Percentiles rank a stretch among this genome's conserved stretches.
phyloP scores from a whole-genome alignment of 1,139 yeast species.

The Candida albicans region DNA sequence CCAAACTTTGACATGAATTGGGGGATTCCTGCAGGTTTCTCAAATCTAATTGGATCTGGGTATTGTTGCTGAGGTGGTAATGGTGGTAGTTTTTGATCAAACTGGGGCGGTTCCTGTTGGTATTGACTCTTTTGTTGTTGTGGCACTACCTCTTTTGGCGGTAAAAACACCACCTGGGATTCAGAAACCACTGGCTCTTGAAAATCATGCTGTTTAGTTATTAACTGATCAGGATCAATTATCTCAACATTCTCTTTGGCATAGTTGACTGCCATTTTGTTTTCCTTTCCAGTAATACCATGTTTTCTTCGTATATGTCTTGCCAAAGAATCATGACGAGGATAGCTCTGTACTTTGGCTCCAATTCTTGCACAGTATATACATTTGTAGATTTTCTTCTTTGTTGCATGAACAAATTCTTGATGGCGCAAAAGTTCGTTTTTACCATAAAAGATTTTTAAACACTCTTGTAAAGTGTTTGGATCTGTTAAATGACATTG shows the following conservation, averaged over 20 bases:
- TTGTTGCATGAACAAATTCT: conserved; percentile 50
- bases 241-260: conserved; percentile 47
- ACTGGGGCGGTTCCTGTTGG: too few species aligned
- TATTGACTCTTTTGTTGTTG: not conserved
- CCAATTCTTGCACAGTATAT: conserved; percentile 41
- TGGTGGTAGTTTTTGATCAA: too few species aligned
- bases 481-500: conserved; percentile 48
- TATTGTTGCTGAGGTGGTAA: not conserved
- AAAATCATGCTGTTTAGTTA: conserved; percentile 7
- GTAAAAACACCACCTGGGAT: not conserved
- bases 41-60: conserved; percentile 6
- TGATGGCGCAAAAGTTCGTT: conserved; percentile 48
- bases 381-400: conserved; percentile 45
- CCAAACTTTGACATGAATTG: not conserved
- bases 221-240: conserved; percentile 23
- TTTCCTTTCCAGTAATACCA: conserved; percentile 48
- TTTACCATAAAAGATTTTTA: conserved; percentile 46
- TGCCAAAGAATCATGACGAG: conserved; percentile 48
- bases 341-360: conserved; percentile 44
- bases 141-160: not conserved
- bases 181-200: conserved; percentile 8
- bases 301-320: conserved; percentile 49
- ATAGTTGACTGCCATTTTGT: conserved; percentile 47
- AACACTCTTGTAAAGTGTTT: conserved; percentile 29
- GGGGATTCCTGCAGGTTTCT: conserved; percentile 5